Evolutionary conservation across 805 yeast species (phyloP).

Genomic region (Kodamaea leandrae): DNA sequence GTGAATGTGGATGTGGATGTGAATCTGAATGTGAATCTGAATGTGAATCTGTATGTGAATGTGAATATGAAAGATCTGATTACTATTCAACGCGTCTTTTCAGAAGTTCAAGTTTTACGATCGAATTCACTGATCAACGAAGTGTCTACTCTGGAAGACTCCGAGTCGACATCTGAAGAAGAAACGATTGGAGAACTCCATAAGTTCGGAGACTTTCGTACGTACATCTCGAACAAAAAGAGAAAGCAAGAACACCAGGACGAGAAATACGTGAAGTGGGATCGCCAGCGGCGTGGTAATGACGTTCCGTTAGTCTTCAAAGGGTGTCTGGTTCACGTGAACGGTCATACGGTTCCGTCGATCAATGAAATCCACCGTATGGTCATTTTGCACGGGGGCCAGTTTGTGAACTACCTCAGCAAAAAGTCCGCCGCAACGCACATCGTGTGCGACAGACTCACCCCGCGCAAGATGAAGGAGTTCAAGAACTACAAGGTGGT

Average conservation of each 20-base stretch:
- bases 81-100: no score
- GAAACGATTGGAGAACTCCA: slow-evolving; percentile 31
- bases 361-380: slow-evolving; percentile 66
- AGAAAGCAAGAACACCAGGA: slow-evolving; percentile 61
- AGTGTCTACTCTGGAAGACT: not conserved
- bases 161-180: not conserved
- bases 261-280: slow-evolving; percentile 49
- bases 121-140: no score
- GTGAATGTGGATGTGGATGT: not conserved
- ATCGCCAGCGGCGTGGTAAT: slow-evolving; percentile 29
- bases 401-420: slow-evolving; percentile 61
- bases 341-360: slow-evolving; percentile 87
- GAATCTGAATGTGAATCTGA: not conserved
- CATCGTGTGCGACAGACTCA: slow-evolving; percentile 73
- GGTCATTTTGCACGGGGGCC: slow-evolving; percentile 78
- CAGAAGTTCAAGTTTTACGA: no score
- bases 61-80: not conserved
- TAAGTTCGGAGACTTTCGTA: slow-evolving; percentile 63
- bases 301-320: slow-evolving; percentile 45
- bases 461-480: slow-evolving; percentile 70
- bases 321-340: slow-evolving; percentile 71
- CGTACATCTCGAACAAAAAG: slow-evolving; percentile 61
- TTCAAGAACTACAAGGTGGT: slow-evolving; percentile 73
- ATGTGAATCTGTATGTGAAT: slow-evolving; percentile 1
- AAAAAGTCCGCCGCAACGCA: slow-evolving; percentile 80